These are phyloP conservation scores for Panicum hallii DNA, from an alignment of 202 grass and related monocot genomes.

Conservation along the genomic window DNA sequence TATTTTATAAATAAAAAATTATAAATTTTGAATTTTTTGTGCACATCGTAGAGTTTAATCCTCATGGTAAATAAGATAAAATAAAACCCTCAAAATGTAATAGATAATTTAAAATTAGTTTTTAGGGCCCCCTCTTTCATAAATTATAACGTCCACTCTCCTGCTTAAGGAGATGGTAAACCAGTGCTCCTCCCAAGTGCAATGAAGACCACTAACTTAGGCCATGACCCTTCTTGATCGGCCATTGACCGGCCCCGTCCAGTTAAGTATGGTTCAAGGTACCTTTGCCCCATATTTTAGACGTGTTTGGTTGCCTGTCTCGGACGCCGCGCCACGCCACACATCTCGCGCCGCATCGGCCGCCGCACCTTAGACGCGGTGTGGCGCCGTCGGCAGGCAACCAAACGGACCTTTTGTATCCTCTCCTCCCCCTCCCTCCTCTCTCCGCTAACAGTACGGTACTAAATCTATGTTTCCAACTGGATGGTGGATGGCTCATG, in stretches of 20 bases:
- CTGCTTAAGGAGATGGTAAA: conserved; percentile 55
- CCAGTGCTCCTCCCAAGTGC: conserved; percentile 44
- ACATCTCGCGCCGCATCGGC: too few relatives aligned
- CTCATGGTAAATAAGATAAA: too few relatives aligned
- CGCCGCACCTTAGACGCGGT: too few relatives aligned
- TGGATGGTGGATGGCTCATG: not conserved
- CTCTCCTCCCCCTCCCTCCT: not conserved
- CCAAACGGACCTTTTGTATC: too few relatives aligned
- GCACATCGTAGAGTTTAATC: too few relatives aligned
- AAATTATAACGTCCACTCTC: conserved; percentile 71
- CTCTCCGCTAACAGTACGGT: not conserved
- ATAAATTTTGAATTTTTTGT: too few relatives aligned
- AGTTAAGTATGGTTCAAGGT: conserved; percentile 11
- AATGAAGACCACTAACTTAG: conserved; percentile 40
- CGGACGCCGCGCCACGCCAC: too few relatives aligned
- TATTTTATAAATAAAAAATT: too few relatives aligned
- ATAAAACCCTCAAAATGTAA: too few relatives aligned
- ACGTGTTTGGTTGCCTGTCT: too few relatives aligned
- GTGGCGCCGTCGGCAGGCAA: too few relatives aligned
- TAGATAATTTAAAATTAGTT: not conserved
- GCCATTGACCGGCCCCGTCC: not conserved
- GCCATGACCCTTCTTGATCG: not conserved
- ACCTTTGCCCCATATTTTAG: not conserved
- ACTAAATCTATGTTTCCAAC: not conserved
- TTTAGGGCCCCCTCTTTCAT: conserved; percentile 20